These are phyloP conservation scores for Lecanicillium sp. DNA, from an alignment of 2,329 filamentous ascomycete genomes.

Conservation along the genomic window DNA sequence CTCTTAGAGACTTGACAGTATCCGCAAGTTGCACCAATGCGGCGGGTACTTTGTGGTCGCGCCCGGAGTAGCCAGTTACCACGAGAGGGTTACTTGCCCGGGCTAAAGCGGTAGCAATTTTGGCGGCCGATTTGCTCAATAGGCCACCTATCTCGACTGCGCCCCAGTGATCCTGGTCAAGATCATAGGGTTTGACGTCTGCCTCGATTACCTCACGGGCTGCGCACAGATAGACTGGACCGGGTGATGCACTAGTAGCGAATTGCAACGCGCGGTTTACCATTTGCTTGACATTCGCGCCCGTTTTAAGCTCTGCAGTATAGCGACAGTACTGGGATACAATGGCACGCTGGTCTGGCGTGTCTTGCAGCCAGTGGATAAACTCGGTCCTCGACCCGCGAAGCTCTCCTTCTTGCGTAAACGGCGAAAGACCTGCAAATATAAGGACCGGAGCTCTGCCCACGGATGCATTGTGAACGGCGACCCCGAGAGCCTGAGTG, in stretches of 20 bases:
- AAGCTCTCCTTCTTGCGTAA: conserved; percentile 70
- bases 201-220: conserved; percentile 81
- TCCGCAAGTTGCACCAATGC: conserved; percentile 61
- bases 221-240: conserved; percentile 72
- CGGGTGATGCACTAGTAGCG: conserved; percentile 66
- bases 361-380: conserved; percentile 82
- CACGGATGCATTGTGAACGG: conserved; percentile 71
- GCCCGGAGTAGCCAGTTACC: conserved; percentile 63
- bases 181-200: conserved; percentile 64
- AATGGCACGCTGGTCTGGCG: conserved; percentile 74
- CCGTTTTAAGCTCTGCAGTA: conserved; percentile 73
- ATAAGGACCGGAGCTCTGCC: conserved; percentile 69
- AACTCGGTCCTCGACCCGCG: conserved; percentile 73
- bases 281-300: conserved; percentile 81
- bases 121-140: conserved; percentile 41
- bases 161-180: conserved; percentile 65
- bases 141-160: conserved; percentile 60
- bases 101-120: conserved; percentile 56
- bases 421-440: conserved; percentile 71
- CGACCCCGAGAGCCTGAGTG: conserved; percentile 69
- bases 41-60: conserved; percentile 55
- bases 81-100: conserved; percentile 59
- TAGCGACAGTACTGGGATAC: conserved; percentile 82
- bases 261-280: conserved; percentile 81
- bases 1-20: conserved; percentile 58